A percentile compares a stretch with the other conserved stretches of the same genome.
These are phyloP conservation scores for Bryopsis sp. DNA, from an alignment of 139 green algal species.

Conservation along the genomic window DNA sequence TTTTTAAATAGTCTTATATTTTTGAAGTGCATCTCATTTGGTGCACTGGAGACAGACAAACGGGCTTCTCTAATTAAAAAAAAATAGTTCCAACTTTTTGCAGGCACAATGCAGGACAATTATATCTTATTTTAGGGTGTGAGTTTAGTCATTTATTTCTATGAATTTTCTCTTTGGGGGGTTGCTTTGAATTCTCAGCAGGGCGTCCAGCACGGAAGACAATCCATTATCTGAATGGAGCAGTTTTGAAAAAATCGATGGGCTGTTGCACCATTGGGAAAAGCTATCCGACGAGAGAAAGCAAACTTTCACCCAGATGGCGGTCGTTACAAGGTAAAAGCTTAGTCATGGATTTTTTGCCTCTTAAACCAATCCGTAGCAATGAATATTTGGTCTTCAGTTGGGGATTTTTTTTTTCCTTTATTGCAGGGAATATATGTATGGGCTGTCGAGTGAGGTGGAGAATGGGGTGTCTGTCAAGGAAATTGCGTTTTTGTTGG, in stretches of 20 bases:
- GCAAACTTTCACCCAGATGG: conserved; percentile 58
- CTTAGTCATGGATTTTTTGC: neutral
- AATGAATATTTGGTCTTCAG: neutral
- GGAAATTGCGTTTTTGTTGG: conserved; percentile 47
- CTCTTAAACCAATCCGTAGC: neutral
- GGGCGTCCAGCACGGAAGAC: too few relatives aligned
- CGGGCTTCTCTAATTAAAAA: conserved; percentile 5
- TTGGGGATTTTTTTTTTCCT: neutral
- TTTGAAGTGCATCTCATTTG: too few relatives aligned
- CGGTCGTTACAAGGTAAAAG: conserved; percentile 36
- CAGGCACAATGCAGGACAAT: neutral
- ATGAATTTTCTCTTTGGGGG: too few relatives aligned
- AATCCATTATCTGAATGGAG: too few relatives aligned
- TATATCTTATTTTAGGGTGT: neutral
- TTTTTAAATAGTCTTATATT: too few relatives aligned
- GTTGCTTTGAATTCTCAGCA: too few relatives aligned
- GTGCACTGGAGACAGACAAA: too few relatives aligned
- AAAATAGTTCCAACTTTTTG: neutral
- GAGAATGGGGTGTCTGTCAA: conserved; percentile 12
- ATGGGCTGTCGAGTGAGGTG: neutral
- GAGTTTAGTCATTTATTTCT: too few relatives aligned
- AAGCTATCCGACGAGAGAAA: conserved; percentile 33
- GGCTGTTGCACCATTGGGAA: conserved; percentile 49
- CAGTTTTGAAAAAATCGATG: conserved; percentile 23
- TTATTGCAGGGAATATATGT: conserved; percentile 3